A percentile compares a stretch with the other conserved stretches of the same genome.
Conservation (phyloP, 257 asterid species). For the Solanum sejunctum region DNA sequence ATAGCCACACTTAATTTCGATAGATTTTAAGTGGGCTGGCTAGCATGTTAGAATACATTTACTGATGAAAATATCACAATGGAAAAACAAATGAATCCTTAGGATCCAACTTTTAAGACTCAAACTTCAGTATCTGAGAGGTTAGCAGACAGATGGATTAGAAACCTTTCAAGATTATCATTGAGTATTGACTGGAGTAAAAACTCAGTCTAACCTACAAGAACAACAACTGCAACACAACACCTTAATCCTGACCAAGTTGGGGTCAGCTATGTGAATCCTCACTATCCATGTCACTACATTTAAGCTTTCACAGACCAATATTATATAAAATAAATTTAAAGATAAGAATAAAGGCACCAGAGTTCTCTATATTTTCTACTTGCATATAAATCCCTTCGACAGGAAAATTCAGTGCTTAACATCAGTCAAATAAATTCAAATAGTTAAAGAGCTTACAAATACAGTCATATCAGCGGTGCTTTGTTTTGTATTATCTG, state of each 20-base stretch:
- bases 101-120: not conserved
- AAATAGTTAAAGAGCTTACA: slow-evolving; percentile 26
- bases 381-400: not conserved
- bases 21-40: not conserved
- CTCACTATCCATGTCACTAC: not conserved
- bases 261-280: not conserved
- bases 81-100: not conserved
- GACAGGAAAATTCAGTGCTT: not conserved
- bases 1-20: not conserved
- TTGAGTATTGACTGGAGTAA: not conserved
- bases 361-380: not conserved
- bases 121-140: not conserved
- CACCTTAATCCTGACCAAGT: not conserved
- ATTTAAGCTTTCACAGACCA: not conserved
- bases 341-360: not conserved
- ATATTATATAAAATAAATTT: not conserved
- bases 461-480: slow-evolving; percentile 83
- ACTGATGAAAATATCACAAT: not conserved
- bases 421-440: not conserved
- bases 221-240: not conserved
- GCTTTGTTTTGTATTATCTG: slow-evolving; percentile 48
- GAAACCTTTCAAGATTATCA: not conserved
- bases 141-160: not conserved
- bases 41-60: not conserved
- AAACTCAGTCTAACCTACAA: not conserved